Evolutionary conservation across 441 rosid species (phyloP).

Genomic region (Populus tomentosa): DNA sequence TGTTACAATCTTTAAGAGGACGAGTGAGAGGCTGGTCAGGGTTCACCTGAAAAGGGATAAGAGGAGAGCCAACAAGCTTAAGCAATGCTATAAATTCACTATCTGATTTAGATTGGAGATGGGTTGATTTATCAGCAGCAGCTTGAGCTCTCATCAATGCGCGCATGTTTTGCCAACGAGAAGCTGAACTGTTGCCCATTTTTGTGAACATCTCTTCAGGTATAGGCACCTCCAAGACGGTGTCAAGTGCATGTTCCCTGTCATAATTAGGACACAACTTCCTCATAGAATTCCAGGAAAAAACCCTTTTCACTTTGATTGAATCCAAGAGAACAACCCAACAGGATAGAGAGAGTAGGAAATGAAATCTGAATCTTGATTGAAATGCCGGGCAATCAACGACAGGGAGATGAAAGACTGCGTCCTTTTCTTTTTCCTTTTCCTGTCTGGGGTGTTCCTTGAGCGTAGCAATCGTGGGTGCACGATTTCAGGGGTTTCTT

Average conservation of each 20-base stretch:
- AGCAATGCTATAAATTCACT: slow-evolving; percentile 85
- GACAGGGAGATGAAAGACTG: not conserved
- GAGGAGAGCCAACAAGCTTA: slow-evolving; percentile 90
- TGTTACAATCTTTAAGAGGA: slow-evolving; percentile 47
- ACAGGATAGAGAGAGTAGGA: not conserved
- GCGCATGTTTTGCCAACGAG: slow-evolving; percentile 75
- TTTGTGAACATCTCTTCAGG: slow-evolving; percentile 92
- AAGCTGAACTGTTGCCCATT: slow-evolving; percentile 68
- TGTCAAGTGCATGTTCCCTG: slow-evolving; percentile 70
- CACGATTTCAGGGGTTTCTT: slow-evolving; percentile 41
- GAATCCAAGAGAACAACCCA: not conserved
- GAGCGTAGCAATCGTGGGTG: slow-evolving; percentile 47
- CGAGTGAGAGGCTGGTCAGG: slow-evolving; percentile 42
- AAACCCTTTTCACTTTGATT: not conserved
- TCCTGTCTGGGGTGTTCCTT: slow-evolving; percentile 35
- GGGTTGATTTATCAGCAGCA: slow-evolving; percentile 29
- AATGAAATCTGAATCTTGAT: slow-evolving; percentile 8
- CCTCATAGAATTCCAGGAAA: slow-evolving; percentile 40
- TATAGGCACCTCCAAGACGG: slow-evolving; percentile 93
- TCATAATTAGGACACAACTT: slow-evolving; percentile 80
- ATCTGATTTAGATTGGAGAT: slow-evolving; percentile 71
- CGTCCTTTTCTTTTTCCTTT: not conserved
- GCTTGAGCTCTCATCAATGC: slow-evolving; percentile 65
- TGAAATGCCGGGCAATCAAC: not conserved
- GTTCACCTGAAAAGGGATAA: slow-evolving; percentile 68